Evolutionary conservation across 2,329 filamentous ascomycete genomes (phyloP).

Genomic region (Aspergillus sp.): DNA sequence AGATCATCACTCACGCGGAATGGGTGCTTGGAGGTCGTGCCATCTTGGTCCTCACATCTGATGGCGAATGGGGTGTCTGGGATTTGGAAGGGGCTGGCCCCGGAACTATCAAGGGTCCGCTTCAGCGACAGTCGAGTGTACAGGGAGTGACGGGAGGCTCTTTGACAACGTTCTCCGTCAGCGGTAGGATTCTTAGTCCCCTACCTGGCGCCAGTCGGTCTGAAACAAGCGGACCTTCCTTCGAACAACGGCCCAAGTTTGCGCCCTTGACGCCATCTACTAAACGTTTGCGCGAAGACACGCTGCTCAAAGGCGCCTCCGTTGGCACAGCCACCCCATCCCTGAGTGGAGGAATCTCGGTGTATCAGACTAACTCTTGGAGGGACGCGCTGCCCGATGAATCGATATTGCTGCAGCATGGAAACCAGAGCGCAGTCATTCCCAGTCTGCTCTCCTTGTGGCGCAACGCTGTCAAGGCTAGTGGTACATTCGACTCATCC

Average conservation of each 20-base stretch:
- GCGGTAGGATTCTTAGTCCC: conserved; percentile 40
- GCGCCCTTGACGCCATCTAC: conserved; percentile 53
- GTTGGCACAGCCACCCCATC: conserved; percentile 32
- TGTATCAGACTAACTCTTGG: conserved; percentile 40
- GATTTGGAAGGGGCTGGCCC: conserved; percentile 50
- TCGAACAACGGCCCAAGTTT: conserved; percentile 40
- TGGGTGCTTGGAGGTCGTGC: conserved; percentile 50
- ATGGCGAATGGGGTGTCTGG: conserved; percentile 54
- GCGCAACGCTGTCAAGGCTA: conserved; percentile 43
- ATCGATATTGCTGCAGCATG: conserved; percentile 47
- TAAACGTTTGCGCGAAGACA: conserved; percentile 47
- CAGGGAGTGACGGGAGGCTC: conserved; percentile 44
- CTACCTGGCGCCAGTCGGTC: conserved; percentile 23
- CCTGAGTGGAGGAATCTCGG: conserved; percentile 44
- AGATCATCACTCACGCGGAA: conserved; percentile 47
- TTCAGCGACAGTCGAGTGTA: conserved; percentile 40
- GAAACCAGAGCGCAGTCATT: conserved; percentile 43
- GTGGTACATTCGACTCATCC: conserved; percentile 42
- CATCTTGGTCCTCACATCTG: conserved; percentile 47
- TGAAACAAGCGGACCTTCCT: conserved; percentile 25
- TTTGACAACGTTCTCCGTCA: conserved; percentile 45
- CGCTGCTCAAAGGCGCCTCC: conserved; percentile 43
- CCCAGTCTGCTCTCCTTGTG: conserved; percentile 48
- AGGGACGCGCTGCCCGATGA: conserved; percentile 44
- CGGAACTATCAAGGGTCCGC: conserved; percentile 40